Evolutionary conservation across 2,329 filamentous ascomycete species (phyloP).

Genomic region (Pseudogymnoascus sp.): DNA sequence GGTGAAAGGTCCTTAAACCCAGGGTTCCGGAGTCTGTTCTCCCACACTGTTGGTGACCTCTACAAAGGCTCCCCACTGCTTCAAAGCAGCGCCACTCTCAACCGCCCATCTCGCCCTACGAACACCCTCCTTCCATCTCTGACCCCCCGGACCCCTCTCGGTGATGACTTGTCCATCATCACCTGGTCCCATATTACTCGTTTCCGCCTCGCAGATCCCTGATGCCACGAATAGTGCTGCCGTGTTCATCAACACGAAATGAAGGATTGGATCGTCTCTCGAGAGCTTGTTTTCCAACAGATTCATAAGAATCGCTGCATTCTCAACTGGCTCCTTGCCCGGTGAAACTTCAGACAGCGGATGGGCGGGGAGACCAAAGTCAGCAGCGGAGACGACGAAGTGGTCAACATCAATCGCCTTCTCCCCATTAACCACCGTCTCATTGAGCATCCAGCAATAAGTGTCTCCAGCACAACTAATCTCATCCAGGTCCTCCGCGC

Average conservation of each 20-base stretch:
- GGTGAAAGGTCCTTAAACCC: neutral
- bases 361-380: slow-evolving; percentile 76
- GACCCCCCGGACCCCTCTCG: slow-evolving; percentile 75
- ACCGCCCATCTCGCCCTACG: slow-evolving; percentile 81
- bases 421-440: slow-evolving; percentile 35
- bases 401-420: slow-evolving; percentile 53
- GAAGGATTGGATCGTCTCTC: slow-evolving; percentile 72
- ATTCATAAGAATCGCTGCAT: slow-evolving; percentile 71
- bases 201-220: slow-evolving; percentile 77
- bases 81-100: slow-evolving; percentile 76
- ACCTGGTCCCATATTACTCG: slow-evolving; percentile 67
- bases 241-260: slow-evolving; percentile 92
- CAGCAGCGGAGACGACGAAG: slow-evolving; percentile 70
- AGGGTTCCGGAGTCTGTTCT: neutral
- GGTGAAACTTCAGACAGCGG: slow-evolving; percentile 70
- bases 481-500: slow-evolving; percentile 91
- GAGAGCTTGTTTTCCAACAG: slow-evolving; percentile 67
- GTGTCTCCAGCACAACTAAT: slow-evolving; percentile 84
- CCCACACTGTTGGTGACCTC: slow-evolving; percentile 46
- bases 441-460: slow-evolving; percentile 74
- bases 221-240: slow-evolving; percentile 79
- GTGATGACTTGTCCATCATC: slow-evolving; percentile 73
- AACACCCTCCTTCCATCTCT: slow-evolving; percentile 92
- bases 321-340: slow-evolving; percentile 77
- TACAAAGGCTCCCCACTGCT: slow-evolving; percentile 75